Conservation (phyloP, 345 rosid species). For the Eucalyptus virginea region DNA sequence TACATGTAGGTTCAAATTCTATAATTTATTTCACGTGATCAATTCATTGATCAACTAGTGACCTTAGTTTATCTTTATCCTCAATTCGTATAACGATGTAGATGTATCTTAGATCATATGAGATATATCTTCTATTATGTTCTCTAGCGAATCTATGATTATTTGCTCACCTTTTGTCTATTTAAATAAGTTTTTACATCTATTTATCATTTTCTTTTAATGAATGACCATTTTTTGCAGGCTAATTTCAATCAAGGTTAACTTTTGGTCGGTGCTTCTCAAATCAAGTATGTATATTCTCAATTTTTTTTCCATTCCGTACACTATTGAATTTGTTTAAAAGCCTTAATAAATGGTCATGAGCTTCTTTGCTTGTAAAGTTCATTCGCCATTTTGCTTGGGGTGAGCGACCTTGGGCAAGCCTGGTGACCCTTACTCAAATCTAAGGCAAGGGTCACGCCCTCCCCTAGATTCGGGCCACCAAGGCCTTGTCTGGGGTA, state of each 20-base stretch:
- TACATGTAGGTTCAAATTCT: not conserved
- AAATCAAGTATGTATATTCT: not conserved
- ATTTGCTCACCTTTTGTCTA: not conserved
- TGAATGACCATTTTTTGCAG: not conserved
- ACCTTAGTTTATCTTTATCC: not conserved
- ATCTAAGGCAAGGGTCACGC: no score
- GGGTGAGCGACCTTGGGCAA: no score
- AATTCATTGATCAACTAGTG: not conserved
- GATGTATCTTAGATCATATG: not conserved
- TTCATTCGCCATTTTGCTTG: not conserved
- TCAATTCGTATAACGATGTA: not conserved
- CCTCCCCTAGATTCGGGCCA: no score
- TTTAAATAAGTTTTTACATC: not conserved
- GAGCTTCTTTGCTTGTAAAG: not conserved
- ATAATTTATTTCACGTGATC: not conserved
- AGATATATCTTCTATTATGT: not conserved
- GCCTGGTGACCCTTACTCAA: no score
- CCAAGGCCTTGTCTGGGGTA: no score
- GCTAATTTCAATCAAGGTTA: not conserved
- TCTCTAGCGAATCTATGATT: not conserved
- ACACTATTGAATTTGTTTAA: not conserved
- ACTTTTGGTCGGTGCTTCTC: not conserved
- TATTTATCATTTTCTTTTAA: not conserved
- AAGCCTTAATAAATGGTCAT: not conserved
- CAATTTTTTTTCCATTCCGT: not conserved